Conservation (phyloP, 129 eudicot genomes). For the Artemisia tridentata region DNA sequence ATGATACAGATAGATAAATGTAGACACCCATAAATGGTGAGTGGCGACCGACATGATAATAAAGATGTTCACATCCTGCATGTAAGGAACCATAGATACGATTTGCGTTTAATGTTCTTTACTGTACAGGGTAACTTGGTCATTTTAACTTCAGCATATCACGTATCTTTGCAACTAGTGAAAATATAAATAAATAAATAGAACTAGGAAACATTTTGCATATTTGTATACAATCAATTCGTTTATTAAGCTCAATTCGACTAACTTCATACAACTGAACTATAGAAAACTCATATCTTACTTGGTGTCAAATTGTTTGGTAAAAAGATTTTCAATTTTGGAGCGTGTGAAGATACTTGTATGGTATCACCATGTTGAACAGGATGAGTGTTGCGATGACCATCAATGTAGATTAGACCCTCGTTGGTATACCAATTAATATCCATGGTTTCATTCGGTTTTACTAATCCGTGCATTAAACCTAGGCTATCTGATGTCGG, state of each 20-base stretch:
- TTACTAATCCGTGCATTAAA: conserved; percentile 62
- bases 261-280: conserved; percentile 10
- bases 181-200: neutral
- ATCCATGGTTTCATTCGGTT: conserved; percentile 51
- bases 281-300: conserved; percentile 22
- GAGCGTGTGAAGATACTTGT: conserved; percentile 64
- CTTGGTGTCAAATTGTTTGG: conserved; percentile 47
- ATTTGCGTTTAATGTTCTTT: neutral
- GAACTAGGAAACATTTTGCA: neutral
- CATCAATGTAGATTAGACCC: conserved; percentile 69
- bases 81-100: neutral
- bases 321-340: conserved; percentile 63
- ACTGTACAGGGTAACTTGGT: neutral
- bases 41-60: neutral
- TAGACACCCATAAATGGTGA: neutral
- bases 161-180: neutral
- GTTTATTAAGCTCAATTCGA: conserved; percentile 3
- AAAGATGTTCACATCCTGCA: neutral
- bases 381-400: conserved; percentile 50
- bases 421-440: conserved; percentile 61
- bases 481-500: conserved; percentile 30
- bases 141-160: conserved; percentile 5
- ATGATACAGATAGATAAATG: conserved; percentile 5
- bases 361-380: conserved; percentile 63
- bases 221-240: conserved; percentile 8